Evolutionary conservation across 1,284 basidiomycete species (phyloP).

Genomic region (Cryptococcus sp.): DNA sequence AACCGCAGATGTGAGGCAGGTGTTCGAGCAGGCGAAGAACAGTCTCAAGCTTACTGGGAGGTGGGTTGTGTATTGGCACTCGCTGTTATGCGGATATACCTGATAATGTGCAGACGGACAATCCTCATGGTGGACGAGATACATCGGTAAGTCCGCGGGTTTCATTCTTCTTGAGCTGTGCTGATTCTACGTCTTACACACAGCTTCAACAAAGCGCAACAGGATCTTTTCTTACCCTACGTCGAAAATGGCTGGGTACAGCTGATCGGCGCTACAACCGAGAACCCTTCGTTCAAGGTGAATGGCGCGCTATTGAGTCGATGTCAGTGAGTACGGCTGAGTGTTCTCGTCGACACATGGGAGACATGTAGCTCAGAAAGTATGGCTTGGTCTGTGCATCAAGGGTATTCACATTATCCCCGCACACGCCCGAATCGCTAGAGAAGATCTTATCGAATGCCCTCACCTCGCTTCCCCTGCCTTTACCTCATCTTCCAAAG

Average conservation of each 20-base stretch:
- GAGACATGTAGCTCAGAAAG: not conserved
- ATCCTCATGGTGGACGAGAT: constrained; percentile 68
- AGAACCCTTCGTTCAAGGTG: constrained; percentile 87
- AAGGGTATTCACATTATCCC: constrained; percentile 48
- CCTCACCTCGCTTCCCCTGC: constrained; percentile 39
- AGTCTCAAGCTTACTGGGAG: constrained; percentile 69
- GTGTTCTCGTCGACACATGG: too few species aligned
- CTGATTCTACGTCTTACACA: not conserved
- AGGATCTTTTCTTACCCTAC: constrained; percentile 78
- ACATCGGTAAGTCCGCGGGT: constrained; percentile 61
- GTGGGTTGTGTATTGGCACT: constrained; percentile 42
- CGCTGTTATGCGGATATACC: not conserved
- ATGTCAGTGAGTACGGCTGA: constrained; percentile 63
- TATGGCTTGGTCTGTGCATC: not conserved
- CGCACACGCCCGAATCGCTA: constrained; percentile 43
- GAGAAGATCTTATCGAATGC: constrained; percentile 48
- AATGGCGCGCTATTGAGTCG: constrained; percentile 75
- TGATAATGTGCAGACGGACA: constrained; percentile 30
- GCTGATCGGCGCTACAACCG: constrained; percentile 86
- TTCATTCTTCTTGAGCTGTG: not conserved
- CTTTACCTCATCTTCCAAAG: constrained; percentile 48
- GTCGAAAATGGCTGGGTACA: constrained; percentile 77
- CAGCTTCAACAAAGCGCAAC: constrained; percentile 74
- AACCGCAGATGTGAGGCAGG: constrained; percentile 72
- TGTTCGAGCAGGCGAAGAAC: constrained; percentile 79